phyloP scores from a whole-genome alignment of 1,284 basidiomycete genomes.

The Malassezia psittaci region DNA sequence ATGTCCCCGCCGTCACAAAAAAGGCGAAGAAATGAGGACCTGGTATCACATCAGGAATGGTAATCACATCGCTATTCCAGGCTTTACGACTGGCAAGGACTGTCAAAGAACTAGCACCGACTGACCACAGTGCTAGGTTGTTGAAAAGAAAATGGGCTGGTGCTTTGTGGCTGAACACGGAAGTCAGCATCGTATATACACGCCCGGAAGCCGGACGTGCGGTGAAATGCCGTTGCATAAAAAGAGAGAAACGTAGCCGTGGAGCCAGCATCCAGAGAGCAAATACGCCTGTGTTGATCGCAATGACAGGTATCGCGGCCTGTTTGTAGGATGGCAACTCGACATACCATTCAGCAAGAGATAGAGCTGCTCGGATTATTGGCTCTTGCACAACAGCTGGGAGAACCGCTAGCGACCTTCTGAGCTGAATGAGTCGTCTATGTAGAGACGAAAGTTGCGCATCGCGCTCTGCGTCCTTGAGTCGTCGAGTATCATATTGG shows the following conservation, averaged over 20 bases:
- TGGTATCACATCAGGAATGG: slow-evolving; percentile 16
- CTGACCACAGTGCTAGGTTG: slow-evolving; percentile 50
- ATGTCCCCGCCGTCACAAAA: slow-evolving; percentile 40
- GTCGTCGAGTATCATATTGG: not conserved
- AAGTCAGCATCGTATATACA: slow-evolving; percentile 24
- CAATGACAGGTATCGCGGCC: slow-evolving; percentile 27
- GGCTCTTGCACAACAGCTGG: not conserved
- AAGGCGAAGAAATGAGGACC: slow-evolving; percentile 25
- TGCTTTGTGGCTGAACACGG: slow-evolving; percentile 27
- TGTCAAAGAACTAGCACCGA: slow-evolving; percentile 36
- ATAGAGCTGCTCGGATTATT: slow-evolving; percentile 13
- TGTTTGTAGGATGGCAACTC: slow-evolving; percentile 22
- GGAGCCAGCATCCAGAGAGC: slow-evolving; percentile 19
- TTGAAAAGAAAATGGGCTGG: slow-evolving; percentile 52
- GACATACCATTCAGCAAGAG: slow-evolving; percentile 22
- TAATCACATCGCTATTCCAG: slow-evolving; percentile 25
- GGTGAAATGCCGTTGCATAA: slow-evolving; percentile 20
- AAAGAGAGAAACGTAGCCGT: slow-evolving; percentile 5
- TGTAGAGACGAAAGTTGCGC: not conserved
- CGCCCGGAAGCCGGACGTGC: slow-evolving; percentile 24
- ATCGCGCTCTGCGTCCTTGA: not conserved
- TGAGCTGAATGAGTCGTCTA: not conserved
- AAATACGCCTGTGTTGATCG: slow-evolving; percentile 26
- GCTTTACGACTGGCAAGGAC: slow-evolving; percentile 35
- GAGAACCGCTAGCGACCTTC: not conserved